Conservation (phyloP, 2,329 filamentous ascomycete species). For the Cladosporium sp. region DNA sequence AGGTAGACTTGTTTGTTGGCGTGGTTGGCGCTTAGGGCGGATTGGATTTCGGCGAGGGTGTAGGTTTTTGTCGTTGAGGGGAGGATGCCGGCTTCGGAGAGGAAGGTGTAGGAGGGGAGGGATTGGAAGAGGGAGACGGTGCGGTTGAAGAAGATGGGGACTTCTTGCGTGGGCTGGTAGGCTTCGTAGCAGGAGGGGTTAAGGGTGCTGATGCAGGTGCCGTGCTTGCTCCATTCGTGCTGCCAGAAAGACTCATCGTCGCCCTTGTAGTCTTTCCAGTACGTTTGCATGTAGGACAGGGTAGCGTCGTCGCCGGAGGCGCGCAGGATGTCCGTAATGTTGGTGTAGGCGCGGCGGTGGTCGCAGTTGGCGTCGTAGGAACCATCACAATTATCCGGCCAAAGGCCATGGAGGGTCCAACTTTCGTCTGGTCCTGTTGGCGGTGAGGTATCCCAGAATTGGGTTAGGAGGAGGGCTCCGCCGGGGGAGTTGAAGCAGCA, state of each 20-base stretch:
- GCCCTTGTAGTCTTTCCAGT: slow-evolving; percentile 67
- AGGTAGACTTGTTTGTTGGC: slow-evolving; percentile 55
- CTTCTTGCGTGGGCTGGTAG: slow-evolving; percentile 56
- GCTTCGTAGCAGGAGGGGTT: slow-evolving; percentile 59
- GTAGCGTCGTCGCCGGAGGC: slow-evolving; percentile 51
- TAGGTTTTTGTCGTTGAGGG: slow-evolving; percentile 55
- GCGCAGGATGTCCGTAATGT: slow-evolving; percentile 60
- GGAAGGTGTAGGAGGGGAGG: slow-evolving; percentile 59
- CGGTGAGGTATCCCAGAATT: slow-evolving; percentile 71
- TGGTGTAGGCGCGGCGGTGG: slow-evolving; percentile 54
- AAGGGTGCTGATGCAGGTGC: slow-evolving; percentile 68
- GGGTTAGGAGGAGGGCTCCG: slow-evolving; percentile 66
- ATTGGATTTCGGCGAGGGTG: slow-evolving; percentile 53
- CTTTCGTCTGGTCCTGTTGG: slow-evolving; percentile 60
- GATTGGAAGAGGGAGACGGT: slow-evolving; percentile 62
- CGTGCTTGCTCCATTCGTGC: slow-evolving; percentile 69
- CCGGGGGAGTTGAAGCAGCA: slow-evolving; percentile 73
- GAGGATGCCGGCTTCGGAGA: slow-evolving; percentile 57
- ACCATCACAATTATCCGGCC: slow-evolving; percentile 59
- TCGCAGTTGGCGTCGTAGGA: slow-evolving; percentile 65
- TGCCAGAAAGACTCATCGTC: slow-evolving; percentile 62
- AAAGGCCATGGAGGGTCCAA: slow-evolving; percentile 66
- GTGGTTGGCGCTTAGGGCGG: slow-evolving; percentile 49
- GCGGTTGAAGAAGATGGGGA: slow-evolving; percentile 63
- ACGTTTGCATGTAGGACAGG: slow-evolving; percentile 62